Evolutionary conservation across 139 green algal genomes (phyloP).

Genomic region (Chlamydomonas sp.): DNA sequence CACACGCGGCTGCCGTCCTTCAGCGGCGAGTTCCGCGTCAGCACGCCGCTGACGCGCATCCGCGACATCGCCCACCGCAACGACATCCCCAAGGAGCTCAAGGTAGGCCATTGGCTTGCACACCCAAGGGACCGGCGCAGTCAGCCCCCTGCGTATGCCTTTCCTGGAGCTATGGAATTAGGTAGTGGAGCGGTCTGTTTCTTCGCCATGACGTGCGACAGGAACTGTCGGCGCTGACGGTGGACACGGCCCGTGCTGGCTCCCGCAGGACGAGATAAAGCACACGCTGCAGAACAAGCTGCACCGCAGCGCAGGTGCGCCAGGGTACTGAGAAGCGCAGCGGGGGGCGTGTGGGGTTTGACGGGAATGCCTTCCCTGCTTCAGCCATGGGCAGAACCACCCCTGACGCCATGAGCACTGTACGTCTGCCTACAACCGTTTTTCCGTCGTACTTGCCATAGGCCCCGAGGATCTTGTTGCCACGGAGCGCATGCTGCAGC

Average conservation of each 20-base stretch:
- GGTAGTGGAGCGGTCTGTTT: too few relatives aligned
- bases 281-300: slow-evolving; percentile 99
- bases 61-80: slow-evolving; percentile 95
- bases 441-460: not conserved
- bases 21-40: slow-evolving; percentile 86
- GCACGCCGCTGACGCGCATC: slow-evolving; percentile 94
- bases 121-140: too few relatives aligned
- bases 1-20: slow-evolving; percentile 91
- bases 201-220: too few relatives aligned
- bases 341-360: too few relatives aligned
- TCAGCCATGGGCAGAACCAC: not conserved
- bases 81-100: slow-evolving; percentile 72
- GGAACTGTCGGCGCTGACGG: not conserved
- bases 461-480: slow-evolving; percentile 96
- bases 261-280: slow-evolving; percentile 98
- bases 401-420: not conserved
- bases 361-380: too few relatives aligned
- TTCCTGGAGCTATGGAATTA: too few relatives aligned
- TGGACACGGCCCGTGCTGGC: not conserved
- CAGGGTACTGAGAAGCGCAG: slow-evolving; percentile 10
- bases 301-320: slow-evolving; percentile 90
- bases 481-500: slow-evolving; percentile 90
- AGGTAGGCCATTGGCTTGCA: not conserved
- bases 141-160: too few relatives aligned
- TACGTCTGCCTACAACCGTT: not conserved